Base-by-base conservation (phyloP, 805 yeast species). In the Cyberlindnera veronae region DNA sequence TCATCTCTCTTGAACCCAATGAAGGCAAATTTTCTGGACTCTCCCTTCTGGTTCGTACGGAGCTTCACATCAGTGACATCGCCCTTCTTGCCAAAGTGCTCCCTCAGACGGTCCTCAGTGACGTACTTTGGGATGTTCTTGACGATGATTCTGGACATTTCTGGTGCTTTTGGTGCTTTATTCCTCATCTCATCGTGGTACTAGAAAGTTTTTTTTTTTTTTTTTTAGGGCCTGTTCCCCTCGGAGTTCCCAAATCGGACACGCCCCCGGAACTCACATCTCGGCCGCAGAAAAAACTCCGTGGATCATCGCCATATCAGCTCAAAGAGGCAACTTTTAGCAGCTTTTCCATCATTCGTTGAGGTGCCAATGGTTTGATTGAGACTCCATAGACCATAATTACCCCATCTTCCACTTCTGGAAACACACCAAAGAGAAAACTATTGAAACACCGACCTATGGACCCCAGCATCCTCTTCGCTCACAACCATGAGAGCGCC, bases 71-170 rank as follows among this genome's bases (percentile, higher is more conserved):
- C 99, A 0, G 97, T 86, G 21, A 90, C 87, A 36, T 72, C 69
- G 10, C 87, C 85, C 28, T 67, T 65, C 40, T 65, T 60, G 3
- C 57, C 60, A 57, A 91, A 91, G 57, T 81, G 88, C 22, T 73
- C 75, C 46, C 71, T 71, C 41, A 91, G 64, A 48, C 81, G 77
- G 3, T 77, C 88, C 59, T 91, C 96, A 0, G 81, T 76, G 44
- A 79, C 72, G 58, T 84, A 85, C 49, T 70, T 67, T 8, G 98
- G 98, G 37, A 91, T 71, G 32, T 95, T 93, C 61, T 87, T 91
- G 6, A 91, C 95, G 53, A 91, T 91, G 38, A 91, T 74, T 64
- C 98, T 84, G 16, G 98, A 90, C 85, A 79, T 79, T n/a, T n/a
- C n/a, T n/a, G n/a, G n/a, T n/a, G n/a, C n/a, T n/a, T n/a, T n/a